phyloP scores from a whole-genome alignment of 805 yeast species.

The Sungouiella blattae region DNA sequence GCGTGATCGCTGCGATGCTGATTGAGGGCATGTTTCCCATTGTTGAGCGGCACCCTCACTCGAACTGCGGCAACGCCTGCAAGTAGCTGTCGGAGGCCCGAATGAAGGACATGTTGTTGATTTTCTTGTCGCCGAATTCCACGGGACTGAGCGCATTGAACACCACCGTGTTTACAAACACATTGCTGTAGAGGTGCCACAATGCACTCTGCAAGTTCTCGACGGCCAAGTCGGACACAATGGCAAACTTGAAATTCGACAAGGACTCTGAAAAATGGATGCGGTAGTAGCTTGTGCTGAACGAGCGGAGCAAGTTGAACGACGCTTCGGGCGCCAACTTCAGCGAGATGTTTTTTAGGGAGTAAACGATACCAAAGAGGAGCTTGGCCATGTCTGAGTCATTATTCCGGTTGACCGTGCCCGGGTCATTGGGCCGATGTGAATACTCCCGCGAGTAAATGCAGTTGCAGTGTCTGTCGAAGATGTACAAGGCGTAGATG shows the following conservation, averaged over 20 bases:
- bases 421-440: slow-evolving; percentile 14
- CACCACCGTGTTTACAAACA: slow-evolving; percentile 59
- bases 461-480: slow-evolving; percentile 89
- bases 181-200: slow-evolving; percentile 54
- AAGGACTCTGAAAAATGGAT: slow-evolving; percentile 80
- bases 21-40: too few relatives aligned
- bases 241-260: slow-evolving; percentile 70
- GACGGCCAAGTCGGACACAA: slow-evolving; percentile 62
- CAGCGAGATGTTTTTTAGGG: slow-evolving; percentile 72
- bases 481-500: slow-evolving; percentile 83
- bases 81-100: slow-evolving; percentile 48
- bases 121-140: slow-evolving; percentile 54
- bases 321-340: slow-evolving; percentile 38
- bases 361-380: slow-evolving; percentile 79
- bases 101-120: slow-evolving; percentile 55
- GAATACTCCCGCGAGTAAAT: slow-evolving; percentile 64
- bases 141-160: slow-evolving; percentile 53
- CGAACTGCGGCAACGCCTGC: slow-evolving; percentile 28
- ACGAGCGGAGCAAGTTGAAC: slow-evolving; percentile 44
- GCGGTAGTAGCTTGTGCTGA: slow-evolving; percentile 71
- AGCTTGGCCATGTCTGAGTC: slow-evolving; percentile 73
- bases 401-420: slow-evolving; percentile 46
- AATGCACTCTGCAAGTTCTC: slow-evolving; percentile 55
- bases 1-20: too few relatives aligned
- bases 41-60: too few relatives aligned